These are phyloP conservation scores for Lagenidium sp. DNA, from an alignment of 352 stramenopile genomes.

Conservation along the genomic window DNA sequence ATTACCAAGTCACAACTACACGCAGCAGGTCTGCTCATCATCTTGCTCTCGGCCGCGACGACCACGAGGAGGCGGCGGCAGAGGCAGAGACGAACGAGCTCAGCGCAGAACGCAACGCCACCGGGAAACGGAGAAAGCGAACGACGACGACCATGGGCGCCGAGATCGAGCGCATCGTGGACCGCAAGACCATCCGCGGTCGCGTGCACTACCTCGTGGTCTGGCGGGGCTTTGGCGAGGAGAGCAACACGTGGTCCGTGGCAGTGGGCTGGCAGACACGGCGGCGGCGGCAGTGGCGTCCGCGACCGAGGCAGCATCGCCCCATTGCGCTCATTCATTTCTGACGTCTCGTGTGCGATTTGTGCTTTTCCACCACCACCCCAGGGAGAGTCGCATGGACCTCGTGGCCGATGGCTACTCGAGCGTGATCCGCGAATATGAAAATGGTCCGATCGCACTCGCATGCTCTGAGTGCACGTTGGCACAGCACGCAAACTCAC, in stretches of 20 bases:
- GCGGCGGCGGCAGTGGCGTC: no score
- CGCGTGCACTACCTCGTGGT: conserved; percentile 81
- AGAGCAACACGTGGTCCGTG: conserved; percentile 76
- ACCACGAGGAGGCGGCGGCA: neutral
- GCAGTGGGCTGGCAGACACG: neutral
- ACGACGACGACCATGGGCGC: conserved; percentile 22
- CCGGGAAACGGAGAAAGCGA: neutral
- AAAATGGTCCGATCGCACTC: conserved; percentile 31
- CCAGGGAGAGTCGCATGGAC: conserved; percentile 77
- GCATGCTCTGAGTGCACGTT: neutral
- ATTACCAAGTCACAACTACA: no score
- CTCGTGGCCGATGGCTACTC: conserved; percentile 71
- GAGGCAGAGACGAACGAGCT: no score
- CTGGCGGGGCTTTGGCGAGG: conserved; percentile 68
- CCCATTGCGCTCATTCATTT: no score
- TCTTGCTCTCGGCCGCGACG: no score
- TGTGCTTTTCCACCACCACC: neutral
- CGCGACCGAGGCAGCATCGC: no score
- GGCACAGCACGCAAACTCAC: neutral
- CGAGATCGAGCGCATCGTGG: conserved; percentile 75
- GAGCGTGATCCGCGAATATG: conserved; percentile 56
- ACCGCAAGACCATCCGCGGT: conserved; percentile 69
- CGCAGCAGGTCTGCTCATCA: no score
- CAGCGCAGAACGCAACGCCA: no score
- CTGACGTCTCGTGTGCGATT: neutral